Evolutionary conservation across 306 rosid species (phyloP), one percentile per base, ranked within the genome.

Genomic region (Prunus mira): DNA sequence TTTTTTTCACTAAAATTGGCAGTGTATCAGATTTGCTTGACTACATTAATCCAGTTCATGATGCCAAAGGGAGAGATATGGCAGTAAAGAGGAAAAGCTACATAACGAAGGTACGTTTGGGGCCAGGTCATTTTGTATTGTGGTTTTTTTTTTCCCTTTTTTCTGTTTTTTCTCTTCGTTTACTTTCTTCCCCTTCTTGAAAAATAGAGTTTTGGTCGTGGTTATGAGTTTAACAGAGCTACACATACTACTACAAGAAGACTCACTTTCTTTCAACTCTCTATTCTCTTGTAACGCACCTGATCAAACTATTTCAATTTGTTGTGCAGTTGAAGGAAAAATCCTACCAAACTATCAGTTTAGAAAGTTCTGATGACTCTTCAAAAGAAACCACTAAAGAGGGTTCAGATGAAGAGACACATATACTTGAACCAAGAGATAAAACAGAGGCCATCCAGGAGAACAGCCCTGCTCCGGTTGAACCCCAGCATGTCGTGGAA

Each of bases 21-120:
- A 95, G 98, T 74, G 98, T 95, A 66, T 95, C 98, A 6, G 98
- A 95, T 83, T 86, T 95, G 87, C 98, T 95, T 51, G 98, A 95
- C 87, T 95, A 95, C 84, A 95, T 95, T 61, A 92, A 83, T 84
- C 98, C 97, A 58, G 86, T 78, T 82, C 87, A 95, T 43, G 92
- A 85, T 80, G 84, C 87, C 70, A 88, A 88, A 82, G 98, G 91
- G 64, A 88, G 92, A 80, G 93, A 90, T 81, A 86, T 74, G 12
- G 85, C 90, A 58, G 74, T 84, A 64, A 95, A 85, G 91, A 90
- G 96, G 84, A 92, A 86, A 87, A 89, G 78, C 82, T 89, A 90
- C 83, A 73, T 86, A 76, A 69, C 91, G 58, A 90, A 91, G 95
- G 95, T 88, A 73, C 12, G 57, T 45, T 12, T 18, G 66, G 71